phyloP scores from a whole-genome alignment of 2,329 filamentous ascomycete genomes.

The Botrytis squamosa region DNA sequence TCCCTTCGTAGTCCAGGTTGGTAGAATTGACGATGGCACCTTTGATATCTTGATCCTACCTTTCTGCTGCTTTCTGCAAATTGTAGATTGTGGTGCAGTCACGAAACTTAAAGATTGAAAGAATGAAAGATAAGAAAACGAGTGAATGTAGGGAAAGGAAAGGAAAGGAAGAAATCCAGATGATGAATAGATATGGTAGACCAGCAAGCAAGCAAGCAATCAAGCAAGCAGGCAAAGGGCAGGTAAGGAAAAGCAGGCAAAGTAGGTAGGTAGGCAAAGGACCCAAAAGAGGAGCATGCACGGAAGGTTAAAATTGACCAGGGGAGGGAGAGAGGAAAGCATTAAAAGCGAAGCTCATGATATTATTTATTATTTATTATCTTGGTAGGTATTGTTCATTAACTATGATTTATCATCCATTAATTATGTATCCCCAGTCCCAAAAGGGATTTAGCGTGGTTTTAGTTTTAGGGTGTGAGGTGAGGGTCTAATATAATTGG shows the following conservation, averaged over 20 bases:
- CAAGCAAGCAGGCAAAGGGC: not conserved
- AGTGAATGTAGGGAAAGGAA: not conserved
- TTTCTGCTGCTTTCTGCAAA: slow-evolving; percentile 22
- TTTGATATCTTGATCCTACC: not conserved
- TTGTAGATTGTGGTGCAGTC: slow-evolving; percentile 15
- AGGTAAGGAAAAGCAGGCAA: not conserved
- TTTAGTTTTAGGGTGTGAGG: not conserved
- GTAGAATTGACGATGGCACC: not conserved
- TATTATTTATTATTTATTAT: not conserved
- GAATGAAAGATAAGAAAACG: not conserved
- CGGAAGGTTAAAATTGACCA: slow-evolving; percentile 4
- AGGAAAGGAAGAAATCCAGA: not conserved
- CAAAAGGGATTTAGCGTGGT: not conserved
- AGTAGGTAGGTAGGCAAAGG: not conserved
- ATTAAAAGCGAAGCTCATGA: not conserved
- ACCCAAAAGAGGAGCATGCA: slow-evolving; percentile 13
- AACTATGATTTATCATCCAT: not conserved
- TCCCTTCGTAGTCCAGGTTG: not conserved
- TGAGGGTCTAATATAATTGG: not conserved
- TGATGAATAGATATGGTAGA: not conserved
- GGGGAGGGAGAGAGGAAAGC: not conserved
- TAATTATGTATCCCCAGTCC: not conserved
- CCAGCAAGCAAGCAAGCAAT: not conserved
- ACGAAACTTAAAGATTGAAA: slow-evolving; percentile 16
- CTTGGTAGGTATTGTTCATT: no score